Base-by-base conservation (phyloP, 2,329 filamentous ascomycete species). In the Cryoendolithus antarcticus region DNA sequence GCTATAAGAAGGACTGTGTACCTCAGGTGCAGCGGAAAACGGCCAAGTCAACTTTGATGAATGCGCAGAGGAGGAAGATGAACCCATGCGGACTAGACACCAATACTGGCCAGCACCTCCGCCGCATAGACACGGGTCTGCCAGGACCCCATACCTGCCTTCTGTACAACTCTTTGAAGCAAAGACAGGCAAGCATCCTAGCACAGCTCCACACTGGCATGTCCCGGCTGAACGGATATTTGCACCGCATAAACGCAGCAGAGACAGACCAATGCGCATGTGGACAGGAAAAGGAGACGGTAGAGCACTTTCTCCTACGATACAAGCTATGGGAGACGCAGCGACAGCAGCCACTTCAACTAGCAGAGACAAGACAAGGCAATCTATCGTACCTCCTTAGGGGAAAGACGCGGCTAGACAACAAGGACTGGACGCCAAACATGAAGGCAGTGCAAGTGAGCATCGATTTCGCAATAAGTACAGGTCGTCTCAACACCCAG, bases 161-260 rank as follows among this genome's bases (percentile, higher is more conserved):
- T 11, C 27, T 33, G 11, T 38, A 38, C 30, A 29, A 38, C 30
- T 19, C 21, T 35, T 13, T 28, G 7, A 19, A 38, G 28, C n/a
- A 32, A 11, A 38, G 12, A 7, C 32, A 34, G 12, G 32, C 32
- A 9, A 34, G 32, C 4, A 15, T 34, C 4, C 4, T 34, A 6
- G 32, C 32, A 13, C 32, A 13, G 32, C 32, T 34, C 12, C 32
- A n/a, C n/a, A 11, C 9, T 4, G 36, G 30, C 36, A 38, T 38
- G 36, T 27, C 37, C n/a, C 31, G 21, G 21, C 21, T 29, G 19
- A 38, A 38, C n/a, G 31, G n/a, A 11, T 34, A 38, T 4, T 6
- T 38, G 12, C 31, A 38, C 30, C 28, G 34, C 19, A 38, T 34
- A 30, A 38, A 38, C 10, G 37, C 37, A 34, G 37, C 12, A 10